Base-by-base conservation (phyloP, 306 rosid species). In the Vachellia collinsii region DNA sequence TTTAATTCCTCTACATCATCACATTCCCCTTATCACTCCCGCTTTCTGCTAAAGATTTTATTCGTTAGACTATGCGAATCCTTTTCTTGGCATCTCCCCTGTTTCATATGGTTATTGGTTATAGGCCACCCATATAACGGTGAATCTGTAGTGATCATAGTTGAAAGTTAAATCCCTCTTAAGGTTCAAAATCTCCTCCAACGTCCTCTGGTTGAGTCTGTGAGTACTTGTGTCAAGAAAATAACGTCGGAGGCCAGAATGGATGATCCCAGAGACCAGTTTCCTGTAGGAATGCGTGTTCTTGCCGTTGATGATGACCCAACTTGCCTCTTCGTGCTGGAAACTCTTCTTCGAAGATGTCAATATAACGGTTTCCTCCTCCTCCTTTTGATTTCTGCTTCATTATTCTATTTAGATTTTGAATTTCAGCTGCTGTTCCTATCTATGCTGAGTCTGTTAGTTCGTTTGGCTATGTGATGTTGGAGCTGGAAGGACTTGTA, bases 221-320 rank as follows among this genome's bases (percentile, higher is more conserved):
- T 17, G 17, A 44, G 36, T 46, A 39, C 44, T 36, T 63, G 46
- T 69, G 43, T 38, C 59, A 29, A 76, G 77, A 85, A 80, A 69
- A 87, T 92, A 92, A 85, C 83, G 10, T 66, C 85, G 38, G 94
- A 82, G 80, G 80, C 54, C 22, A 67, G 44, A 46, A 79, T 70
- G 77, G 91, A 83, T 14, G 95, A 91, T 74, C 81, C 90, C 53
- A 61, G 78, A 64, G 92, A 86, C 56, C 88, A 87, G 42, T 96
- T 96, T 76, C 99, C 99, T 8, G 56, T 86, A 42, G 99, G 99
- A 81, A 90, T 96, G 99, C 97, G 98, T 78, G 97, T 96, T 47
- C 98, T 96, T 25, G 98, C 98, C 5, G 99, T 96, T 22, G 99
- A 96, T 20, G 99, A 96, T 69, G 97, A 96, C 71, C 92, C 93